These are phyloP conservation scores for Clitocybe nebularis DNA, from an alignment of 1,284 basidiomycete species.

Conservation along the genomic window DNA sequence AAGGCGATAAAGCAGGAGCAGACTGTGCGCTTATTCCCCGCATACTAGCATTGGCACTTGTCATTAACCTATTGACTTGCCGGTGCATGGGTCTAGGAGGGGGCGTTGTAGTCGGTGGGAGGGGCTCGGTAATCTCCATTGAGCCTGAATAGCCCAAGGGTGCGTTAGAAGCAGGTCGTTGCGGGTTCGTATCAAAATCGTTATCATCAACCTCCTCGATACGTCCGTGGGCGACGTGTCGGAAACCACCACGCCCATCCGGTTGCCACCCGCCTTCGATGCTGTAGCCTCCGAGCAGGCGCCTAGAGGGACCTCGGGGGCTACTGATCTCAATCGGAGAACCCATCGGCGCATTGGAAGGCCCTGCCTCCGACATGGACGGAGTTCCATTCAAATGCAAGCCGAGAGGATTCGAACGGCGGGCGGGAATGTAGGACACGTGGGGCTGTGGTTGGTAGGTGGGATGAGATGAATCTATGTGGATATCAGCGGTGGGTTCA, in stretches of 20 bases:
- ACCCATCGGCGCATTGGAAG: background rate
- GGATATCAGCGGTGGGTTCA: background rate
- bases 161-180: background rate
- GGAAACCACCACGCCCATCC: constrained; percentile 17
- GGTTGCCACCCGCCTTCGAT: constrained; percentile 22
- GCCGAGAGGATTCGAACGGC: background rate
- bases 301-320: background rate
- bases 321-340: background rate
- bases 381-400: background rate
- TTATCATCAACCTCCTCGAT: constrained; percentile 26
- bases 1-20: background rate
- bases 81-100: constrained; percentile 8
- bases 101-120: constrained; percentile 14
- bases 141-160: constrained; percentile 1
- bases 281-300: constrained; percentile 8
- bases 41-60: background rate
- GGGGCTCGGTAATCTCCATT: constrained; percentile 6
- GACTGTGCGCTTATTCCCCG: background rate
- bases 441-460: background rate
- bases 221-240: constrained; percentile 20
- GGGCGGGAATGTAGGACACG: background rate
- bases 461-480: background rate
- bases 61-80: background rate
- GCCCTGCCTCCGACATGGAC: background rate
- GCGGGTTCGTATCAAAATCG: constrained; percentile 3